Percentiles rank a stretch among this genome's conserved stretches.
Evolutionary conservation across 2,329 filamentous ascomycete species (phyloP).

Genomic region (Xylaria sp.): DNA sequence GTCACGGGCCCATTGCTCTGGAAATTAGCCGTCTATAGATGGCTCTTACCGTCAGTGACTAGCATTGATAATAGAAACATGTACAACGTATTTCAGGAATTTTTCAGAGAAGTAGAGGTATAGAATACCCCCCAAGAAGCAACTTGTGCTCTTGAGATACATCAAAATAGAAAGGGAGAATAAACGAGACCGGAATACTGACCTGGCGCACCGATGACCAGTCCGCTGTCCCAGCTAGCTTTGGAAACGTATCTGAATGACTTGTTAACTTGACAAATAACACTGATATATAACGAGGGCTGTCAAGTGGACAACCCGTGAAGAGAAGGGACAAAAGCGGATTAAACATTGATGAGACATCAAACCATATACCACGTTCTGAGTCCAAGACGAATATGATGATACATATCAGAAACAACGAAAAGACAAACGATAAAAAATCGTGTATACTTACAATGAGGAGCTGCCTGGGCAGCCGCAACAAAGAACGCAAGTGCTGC

Average conservation of each 20-base stretch:
- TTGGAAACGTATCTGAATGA: conserved; percentile 48
- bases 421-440: background rate
- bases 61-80: too few relatives aligned
- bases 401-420: background rate
- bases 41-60: background rate
- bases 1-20: conserved; percentile 57
- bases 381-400: background rate
- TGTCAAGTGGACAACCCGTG: background rate
- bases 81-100: background rate
- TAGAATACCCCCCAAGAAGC: conserved; percentile 9
- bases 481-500: conserved; percentile 40
- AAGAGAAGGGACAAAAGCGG: background rate
- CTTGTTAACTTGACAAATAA: conserved; percentile 3
- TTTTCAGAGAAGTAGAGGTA: background rate
- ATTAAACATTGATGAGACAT: background rate
- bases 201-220: conserved; percentile 51
- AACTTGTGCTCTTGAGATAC: background rate
- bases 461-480: conserved; percentile 43
- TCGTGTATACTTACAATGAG: conserved; percentile 44
- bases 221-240: conserved; percentile 46
- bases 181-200: background rate
- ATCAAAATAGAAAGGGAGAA: background rate
- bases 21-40: conserved; percentile 55
- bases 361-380: background rate
- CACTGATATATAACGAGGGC: background rate